Evolutionary conservation across 352 stramenopile genomes (phyloP), one percentile per base, ranked within the genome.

Genomic region (Phytophthora citrophthora): DNA sequence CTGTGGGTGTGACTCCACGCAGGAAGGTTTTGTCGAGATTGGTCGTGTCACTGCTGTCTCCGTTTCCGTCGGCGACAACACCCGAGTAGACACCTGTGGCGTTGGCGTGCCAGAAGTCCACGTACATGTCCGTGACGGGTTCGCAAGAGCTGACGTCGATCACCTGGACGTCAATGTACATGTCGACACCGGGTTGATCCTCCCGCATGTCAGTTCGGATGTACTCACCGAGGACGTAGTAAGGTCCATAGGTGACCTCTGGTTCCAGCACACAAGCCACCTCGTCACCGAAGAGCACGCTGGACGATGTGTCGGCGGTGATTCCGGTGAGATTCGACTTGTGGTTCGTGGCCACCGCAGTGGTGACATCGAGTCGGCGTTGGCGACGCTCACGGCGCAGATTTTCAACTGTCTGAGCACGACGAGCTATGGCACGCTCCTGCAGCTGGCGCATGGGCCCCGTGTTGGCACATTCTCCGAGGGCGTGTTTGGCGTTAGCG

Each of bases 71-170:
- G 15, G 61, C 60, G 1, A 70, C 26, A 9, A 74, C 54, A 20
- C 66, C 50, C 15, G 60, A 74, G 50, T 74, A 74, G 18, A 74
- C 66, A 12, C 66, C 66, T 24, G 66, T 74, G 18, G 61, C 54
- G 26, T 74, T 74, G 9, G 60, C 63, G 50, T 74, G 66, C 66
- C 64, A 72, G 46, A 68, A 72, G 39, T 72, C 64, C 12, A 72
- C 50, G 47, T 68, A 72, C 51, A 69, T 61, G 47, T 69, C 36
- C 6, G 39, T 51, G 18, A 73, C 64, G 16, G 64, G 64, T 29
- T 69, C 26, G 11, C 64, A 73, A 12, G 64, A 54, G 16, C 54
- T 69, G 23, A 73, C 64, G 9, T 73, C 64, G 40, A 73, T 64
- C 23, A 73, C 46, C 20, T 73, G 64, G 12, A 69, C 8, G 20